These are phyloP conservation scores for Sporisorium reilianum DNA, from an alignment of 1,284 basidiomycete species.

Conservation along the genomic window DNA sequence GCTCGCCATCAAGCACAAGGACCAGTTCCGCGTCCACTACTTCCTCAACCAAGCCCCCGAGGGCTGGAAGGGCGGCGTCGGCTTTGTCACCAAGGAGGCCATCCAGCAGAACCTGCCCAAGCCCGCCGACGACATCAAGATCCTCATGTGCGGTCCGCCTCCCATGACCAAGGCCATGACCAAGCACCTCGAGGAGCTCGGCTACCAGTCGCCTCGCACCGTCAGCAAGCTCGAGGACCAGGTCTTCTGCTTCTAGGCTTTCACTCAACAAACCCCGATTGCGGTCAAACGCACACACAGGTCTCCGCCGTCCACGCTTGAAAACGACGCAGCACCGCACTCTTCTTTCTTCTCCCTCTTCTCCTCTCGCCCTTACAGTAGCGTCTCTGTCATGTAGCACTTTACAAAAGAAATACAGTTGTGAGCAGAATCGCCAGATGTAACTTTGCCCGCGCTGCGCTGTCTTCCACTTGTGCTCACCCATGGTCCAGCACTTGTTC, in stretches of 20 bases:
- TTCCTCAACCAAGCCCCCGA: conserved; percentile 92
- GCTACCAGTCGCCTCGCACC: conserved; percentile 87
- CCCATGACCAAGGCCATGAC: conserved; percentile 98
- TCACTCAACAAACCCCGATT: background rate
- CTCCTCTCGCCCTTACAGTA: background rate
- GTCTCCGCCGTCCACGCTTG: too few species aligned
- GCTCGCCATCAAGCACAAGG: conserved; percentile 77
- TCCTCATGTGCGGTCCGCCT: conserved; percentile 78
- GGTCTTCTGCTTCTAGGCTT: conserved; percentile 60
- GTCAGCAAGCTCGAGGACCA: conserved; percentile 71
- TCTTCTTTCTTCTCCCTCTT: background rate
- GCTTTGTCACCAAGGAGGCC: conserved; percentile 94
- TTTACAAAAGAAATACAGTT: background rate
- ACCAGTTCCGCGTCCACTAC: conserved; percentile 82
- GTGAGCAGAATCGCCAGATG: too few species aligned
- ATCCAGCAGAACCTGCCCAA: conserved; percentile 75
- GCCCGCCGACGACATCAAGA: conserved; percentile 66
- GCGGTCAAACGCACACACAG: background rate
- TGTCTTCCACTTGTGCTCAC: too few species aligned
- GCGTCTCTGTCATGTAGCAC: background rate
- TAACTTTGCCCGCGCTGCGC: too few species aligned
- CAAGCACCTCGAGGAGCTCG: conserved; percentile 87
- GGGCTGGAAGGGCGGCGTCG: conserved; percentile 86
- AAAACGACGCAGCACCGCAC: background rate
- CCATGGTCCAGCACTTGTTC: too few species aligned